phyloP scores from a whole-genome alignment of 768 basidiomycete species.

The Suillus lakei region DNA sequence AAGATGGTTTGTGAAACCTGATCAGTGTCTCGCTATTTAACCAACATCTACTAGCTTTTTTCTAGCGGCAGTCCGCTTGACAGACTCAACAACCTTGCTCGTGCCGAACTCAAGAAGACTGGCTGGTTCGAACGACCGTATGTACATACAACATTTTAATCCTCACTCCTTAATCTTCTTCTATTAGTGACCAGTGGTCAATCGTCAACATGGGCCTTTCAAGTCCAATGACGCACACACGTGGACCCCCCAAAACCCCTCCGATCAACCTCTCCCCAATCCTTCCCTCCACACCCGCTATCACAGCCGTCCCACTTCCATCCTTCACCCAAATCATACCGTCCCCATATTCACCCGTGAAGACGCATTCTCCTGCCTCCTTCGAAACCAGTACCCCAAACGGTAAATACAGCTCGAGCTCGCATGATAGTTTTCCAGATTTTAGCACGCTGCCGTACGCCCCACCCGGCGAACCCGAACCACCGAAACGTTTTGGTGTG shows the following conservation, averaged over 20 bases:
- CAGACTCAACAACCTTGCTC: conserved; percentile 32
- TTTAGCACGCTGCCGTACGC: conserved; percentile 18
- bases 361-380: background rate
- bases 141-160: background rate
- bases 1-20: conserved; percentile 28
- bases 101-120: conserved; percentile 33
- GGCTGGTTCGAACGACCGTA: conserved; percentile 37
- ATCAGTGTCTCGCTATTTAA: conserved; percentile 10
- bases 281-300: background rate
- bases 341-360: conserved; percentile 4
- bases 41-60: conserved; percentile 18
- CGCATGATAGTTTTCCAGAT: conserved; percentile 17
- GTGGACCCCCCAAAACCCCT: conserved; percentile 14
- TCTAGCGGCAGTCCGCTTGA: conserved; percentile 30
- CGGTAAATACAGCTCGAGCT: conserved; percentile 6
- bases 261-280: background rate
- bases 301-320: background rate
- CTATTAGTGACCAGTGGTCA: conserved; percentile 34
- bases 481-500: conserved; percentile 19
- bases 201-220: conserved; percentile 30
- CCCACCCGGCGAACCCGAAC: conserved; percentile 2
- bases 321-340: conserved; percentile 12
- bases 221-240: background rate
- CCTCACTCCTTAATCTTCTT: background rate
- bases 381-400: conserved; percentile 8